Conservation (phyloP, 2,329 filamentous ascomycete genomes). For the Dactylellina drechsleri region DNA sequence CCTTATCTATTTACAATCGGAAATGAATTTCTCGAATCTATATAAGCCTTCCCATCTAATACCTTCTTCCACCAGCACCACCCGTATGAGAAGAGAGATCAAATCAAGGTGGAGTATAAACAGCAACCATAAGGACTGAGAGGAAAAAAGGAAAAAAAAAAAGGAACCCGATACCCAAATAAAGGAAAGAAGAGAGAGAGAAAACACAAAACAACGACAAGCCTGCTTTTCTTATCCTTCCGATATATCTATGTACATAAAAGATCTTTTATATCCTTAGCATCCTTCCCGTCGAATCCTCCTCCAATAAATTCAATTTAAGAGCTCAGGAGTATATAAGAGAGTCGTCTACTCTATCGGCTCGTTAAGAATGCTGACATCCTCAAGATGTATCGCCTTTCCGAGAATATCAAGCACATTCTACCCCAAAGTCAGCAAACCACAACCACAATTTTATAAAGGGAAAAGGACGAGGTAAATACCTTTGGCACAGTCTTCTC, state of each 20-base stretch:
- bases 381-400: conserved; percentile 95
- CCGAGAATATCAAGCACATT: conserved; percentile 94
- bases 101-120: conserved; percentile 8
- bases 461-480: conserved; percentile 43
- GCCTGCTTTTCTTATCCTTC: conserved; percentile 35
- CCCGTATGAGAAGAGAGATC: conserved; percentile 17
- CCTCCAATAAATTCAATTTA: no score
- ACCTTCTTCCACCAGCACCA: background rate
- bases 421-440: conserved; percentile 63
- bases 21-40: background rate
- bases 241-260: conserved; percentile 19
- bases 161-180: conserved; percentile 19
- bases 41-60: background rate
- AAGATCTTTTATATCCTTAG: no score
- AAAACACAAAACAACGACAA: background rate
- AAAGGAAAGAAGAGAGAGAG: conserved; percentile 3
- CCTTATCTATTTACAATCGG: background rate
- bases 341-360: conserved; percentile 55
- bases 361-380: conserved; percentile 51
- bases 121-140: background rate
- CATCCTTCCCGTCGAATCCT: no score
- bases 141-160: background rate
- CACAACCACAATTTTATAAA: no score
- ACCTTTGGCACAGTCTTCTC: conserved; percentile 99
- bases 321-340: no score